Base-by-base conservation (phyloP, 2,329 filamentous ascomycete species). In the Ophiostoma himal-ulmi region DNA sequence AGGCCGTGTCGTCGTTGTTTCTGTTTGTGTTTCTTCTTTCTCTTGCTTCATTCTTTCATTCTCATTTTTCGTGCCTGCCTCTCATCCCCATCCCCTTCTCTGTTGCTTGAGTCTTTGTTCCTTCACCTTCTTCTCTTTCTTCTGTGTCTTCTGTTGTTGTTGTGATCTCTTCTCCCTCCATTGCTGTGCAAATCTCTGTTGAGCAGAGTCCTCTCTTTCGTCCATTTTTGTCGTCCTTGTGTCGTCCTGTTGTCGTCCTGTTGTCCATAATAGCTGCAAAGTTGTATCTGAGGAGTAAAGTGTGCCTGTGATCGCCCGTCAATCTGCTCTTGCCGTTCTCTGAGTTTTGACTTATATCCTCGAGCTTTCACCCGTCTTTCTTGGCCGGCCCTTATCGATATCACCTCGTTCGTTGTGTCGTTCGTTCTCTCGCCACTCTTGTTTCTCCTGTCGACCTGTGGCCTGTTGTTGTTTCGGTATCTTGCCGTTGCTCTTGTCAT, bases 261-360 rank as follows among this genome's bases (percentile, higher is more conserved):
- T 64, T 64, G 60, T 22, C 14, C 36, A 17, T 62, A 34, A 62
- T 34, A 34, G 57, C 57, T 62, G 57, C 52, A 62, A 62, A 62
- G 48, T 54, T 26, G 52, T 48, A 3, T 26, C 52, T 26, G 52
- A 20, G 22, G 26, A 30, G 57, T 34, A 30, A 26, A 34, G 22
- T 62, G 44, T 66, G 34, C 67, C 57, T 48, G 66, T 67, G 48
- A 67, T 67, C 70, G 60, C 30, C 66, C 41, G 69, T 70, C 66
- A 48, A 48, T 48, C 44, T 20, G 17, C 44, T 48, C 20, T n/a
- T 57, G 1, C 11, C 52, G 52, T 57, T 57, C 52, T 22, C 17
- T 57, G 52, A 70, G 57, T 57, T 39, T 30, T 48, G 44, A 48
- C 44, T 57, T 57, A 22, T 22, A 57, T 57, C 22, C n/a, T 22